Base-by-base conservation (phyloP, 176 grass and related monocot genomes). In the Oryza australiensis region DNA sequence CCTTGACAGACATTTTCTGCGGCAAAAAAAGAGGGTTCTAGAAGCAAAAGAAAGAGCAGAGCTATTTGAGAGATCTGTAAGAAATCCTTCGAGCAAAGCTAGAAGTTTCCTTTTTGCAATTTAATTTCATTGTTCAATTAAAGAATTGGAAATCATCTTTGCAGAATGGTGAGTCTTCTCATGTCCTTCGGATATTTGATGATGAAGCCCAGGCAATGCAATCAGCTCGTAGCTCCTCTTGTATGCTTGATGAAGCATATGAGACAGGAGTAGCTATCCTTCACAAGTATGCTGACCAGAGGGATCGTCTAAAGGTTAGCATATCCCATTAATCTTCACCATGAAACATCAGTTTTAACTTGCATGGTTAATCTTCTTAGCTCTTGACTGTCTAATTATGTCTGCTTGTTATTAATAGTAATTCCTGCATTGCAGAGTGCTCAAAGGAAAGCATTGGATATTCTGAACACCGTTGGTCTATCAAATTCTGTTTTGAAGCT, bases 371-470 rank as follows among this genome's bases (percentile, higher is more conserved):
- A 66, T 81, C 10, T 3, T 46, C 9, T 77, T 73, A 1, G 22
- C 40, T 62, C 46, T 53, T 69, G 5, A 16, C 66, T 32, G 22
- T 34, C 40, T 24, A 72, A 62, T 30, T 43, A 65, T 34, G 10
- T 48, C 8, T 62, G 34, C 59, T 43, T 72, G 23, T 42, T 89
- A 77, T 73, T 38, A 73, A 1, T 78, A 46, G 18, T 32, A 16
- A 72, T 33, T 32, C 5, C 57, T 88, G n/a, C 14, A 45, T 66
- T 88, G 48, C 87, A 99, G 96, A 95, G 85, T 40, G 91, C 93
- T 30, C 96, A 99, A 90, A 94, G 96, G 89, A 99, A 95, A 82
- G 96, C 96, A 22, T 85, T 99, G 67, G 96, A 99, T 26, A 83
- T 99, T 67, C 87, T 99, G 49, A 99, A 99, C 27, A 99, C 93